Evolutionary conservation across 2,329 filamentous ascomycete species (phyloP).

Genomic region (Pseudopithomyces maydicus): DNA sequence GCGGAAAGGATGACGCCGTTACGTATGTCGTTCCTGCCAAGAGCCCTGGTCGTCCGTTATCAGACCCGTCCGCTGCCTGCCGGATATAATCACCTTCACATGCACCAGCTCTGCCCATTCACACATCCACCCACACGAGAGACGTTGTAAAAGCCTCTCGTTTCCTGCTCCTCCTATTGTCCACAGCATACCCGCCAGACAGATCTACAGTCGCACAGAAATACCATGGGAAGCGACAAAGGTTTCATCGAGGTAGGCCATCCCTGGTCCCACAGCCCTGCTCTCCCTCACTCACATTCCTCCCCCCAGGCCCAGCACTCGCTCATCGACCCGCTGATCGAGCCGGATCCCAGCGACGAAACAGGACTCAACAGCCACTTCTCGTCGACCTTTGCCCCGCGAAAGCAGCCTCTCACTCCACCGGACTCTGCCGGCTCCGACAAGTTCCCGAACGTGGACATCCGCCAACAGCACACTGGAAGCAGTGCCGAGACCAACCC

Average conservation of each 20-base stretch:
- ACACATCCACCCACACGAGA: constrained; percentile 7
- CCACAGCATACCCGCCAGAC: too few species aligned
- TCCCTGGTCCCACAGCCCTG: constrained; percentile 1
- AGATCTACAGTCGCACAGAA: constrained; percentile 3
- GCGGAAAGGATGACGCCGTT: constrained; percentile 29
- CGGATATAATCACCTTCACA: constrained; percentile 2
- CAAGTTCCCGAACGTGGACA: constrained; percentile 25
- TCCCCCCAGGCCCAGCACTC: constrained; percentile 66
- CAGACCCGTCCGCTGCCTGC: constrained; percentile 11
- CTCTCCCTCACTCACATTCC: constrained; percentile 19
- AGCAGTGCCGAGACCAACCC: constrained; percentile 51
- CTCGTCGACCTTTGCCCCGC: constrained; percentile 50
- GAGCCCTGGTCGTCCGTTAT: constrained; percentile 5
- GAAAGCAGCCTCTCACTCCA: constrained; percentile 33
- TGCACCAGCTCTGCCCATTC: background rate
- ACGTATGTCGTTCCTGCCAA: constrained; percentile 43
- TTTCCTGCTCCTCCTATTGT: background rate
- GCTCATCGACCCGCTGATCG: constrained; percentile 71
- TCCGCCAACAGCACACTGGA: constrained; percentile 41
- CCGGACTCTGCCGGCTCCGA: constrained; percentile 38
- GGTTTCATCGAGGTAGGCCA: constrained; percentile 18
- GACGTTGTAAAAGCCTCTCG: background rate
- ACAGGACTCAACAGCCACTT: constrained; percentile 68
- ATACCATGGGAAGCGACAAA: constrained; percentile 22
- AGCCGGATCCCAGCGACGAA: constrained; percentile 69